A percentile compares a stretch with the other conserved stretches of the same genome.
phyloP scores from a whole-genome alignment of 2,329 filamentous ascomycete species.

The Sporothrix globosa region DNA sequence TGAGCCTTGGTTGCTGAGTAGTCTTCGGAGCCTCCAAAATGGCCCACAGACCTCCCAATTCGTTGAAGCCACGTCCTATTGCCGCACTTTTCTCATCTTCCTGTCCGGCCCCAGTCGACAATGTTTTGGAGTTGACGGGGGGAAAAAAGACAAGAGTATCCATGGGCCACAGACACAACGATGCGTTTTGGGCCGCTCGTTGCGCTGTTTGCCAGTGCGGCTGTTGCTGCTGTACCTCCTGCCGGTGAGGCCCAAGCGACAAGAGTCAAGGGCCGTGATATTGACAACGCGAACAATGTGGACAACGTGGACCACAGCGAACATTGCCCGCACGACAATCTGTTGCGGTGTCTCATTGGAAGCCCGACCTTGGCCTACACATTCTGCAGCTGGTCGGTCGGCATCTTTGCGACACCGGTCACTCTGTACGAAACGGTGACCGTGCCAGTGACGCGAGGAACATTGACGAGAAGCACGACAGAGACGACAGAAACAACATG shows the following conservation, averaged over 20 bases:
- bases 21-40: not conserved
- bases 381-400: constrained; percentile 34
- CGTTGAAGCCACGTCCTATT: not conserved
- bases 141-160: not conserved
- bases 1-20: not conserved
- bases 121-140: not conserved
- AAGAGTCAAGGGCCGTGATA: not conserved
- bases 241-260: not conserved
- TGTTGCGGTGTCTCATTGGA: constrained; percentile 32
- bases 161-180: constrained; percentile 22
- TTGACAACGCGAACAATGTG: not conserved
- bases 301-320: not conserved
- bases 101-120: not conserved
- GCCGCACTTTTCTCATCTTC: not conserved
- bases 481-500: not conserved
- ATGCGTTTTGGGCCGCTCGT: constrained; percentile 31
- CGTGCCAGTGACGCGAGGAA: not conserved
- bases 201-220: constrained; percentile 23
- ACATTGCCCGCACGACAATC: constrained; percentile 35
- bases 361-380: constrained; percentile 31
- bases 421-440: constrained; percentile 31
- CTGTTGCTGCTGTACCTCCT: not conserved
- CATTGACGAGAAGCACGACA: not conserved
- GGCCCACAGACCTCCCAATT: not conserved
- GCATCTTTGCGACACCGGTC: constrained; percentile 30